Percentiles rank a stretch among this genome's conserved stretches.
Conservation (phyloP, 2,329 filamentous ascomycete species). For the Penicillium sp. region DNA sequence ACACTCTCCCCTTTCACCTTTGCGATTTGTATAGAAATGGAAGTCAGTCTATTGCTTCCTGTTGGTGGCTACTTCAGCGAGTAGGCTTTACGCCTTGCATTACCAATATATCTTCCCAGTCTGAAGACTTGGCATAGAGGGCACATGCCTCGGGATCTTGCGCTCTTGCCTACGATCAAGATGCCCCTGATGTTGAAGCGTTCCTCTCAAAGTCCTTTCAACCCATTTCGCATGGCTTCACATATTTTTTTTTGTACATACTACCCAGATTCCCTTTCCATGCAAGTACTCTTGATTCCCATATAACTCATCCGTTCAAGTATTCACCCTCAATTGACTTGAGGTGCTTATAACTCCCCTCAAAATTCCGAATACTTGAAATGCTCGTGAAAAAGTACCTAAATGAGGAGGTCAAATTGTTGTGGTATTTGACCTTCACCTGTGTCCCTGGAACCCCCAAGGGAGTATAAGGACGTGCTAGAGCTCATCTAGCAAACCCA, state of each 20-base stretch:
- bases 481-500: too few species aligned
- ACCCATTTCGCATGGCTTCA: slow-evolving; percentile 1
- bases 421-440: too few species aligned
- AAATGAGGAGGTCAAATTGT: too few species aligned
- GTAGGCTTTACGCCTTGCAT: slow-evolving; percentile 14
- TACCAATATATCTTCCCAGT: slow-evolving; percentile 9
- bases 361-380: too few species aligned
- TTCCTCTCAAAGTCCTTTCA: background rate
- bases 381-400: too few species aligned
- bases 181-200: background rate
- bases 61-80: slow-evolving; percentile 18
- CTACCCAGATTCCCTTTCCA: background rate
- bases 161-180: background rate
- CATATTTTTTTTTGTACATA: slow-evolving; percentile 3
- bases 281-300: background rate
- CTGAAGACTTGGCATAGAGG: slow-evolving; percentile 16
- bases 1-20: slow-evolving; percentile 1
- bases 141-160: slow-evolving; percentile 6
- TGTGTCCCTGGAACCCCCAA: too few species aligned
- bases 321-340: too few species aligned
- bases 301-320: background rate
- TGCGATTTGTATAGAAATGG: slow-evolving; percentile 21
- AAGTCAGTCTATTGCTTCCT: slow-evolving; percentile 4
- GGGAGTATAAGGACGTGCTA: too few species aligned
- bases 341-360: too few species aligned